Evolutionary conservation across 106 monocot species (phyloP), one percentile per base, ranked within the genome.

Genomic region (Dendrobium chrysotoxum): DNA sequence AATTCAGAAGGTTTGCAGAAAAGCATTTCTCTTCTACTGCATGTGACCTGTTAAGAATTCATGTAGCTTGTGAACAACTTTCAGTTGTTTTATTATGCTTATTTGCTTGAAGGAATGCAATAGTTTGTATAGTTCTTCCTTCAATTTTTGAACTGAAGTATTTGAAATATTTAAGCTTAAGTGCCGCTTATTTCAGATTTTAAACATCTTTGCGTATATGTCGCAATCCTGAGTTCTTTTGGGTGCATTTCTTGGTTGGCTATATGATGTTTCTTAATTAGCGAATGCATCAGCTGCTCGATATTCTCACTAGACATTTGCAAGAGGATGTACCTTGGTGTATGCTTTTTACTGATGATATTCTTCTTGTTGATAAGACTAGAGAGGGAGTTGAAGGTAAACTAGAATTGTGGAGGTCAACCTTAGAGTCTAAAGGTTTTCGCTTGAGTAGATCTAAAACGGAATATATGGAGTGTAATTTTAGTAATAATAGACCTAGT

Each of bases 1-100:
- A 25, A 96, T 96, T 82, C 93, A 96, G 78, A 96, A 96, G 96
- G 96, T 96, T 45, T 40, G 47, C 66, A 25, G 4, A 26, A 67
- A n/a, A 26, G 26, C 28, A 28, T 28, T 57, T 67, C 7, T 6
- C 23, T 67, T 67, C 28, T 67, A 25, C 28, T 26, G 66, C 66
- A 67, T 67, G 66, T 67, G 57, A 67, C 66, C 66, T 65, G 7
- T 26, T 67, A 28, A 67, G 9, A 67, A 67, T 28, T 67, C 9
- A 11, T 67, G 5, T 55, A 55, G 16, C 28, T 67, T 67, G 12
- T 26, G 66, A 9, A 28, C 25, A 67, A 28, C 28, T 26, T 10
- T 8, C 28, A 67, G 10, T 55, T 55, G 13, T 55, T 54, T 54
- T 54, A 20, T 55, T 55, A 20, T 20, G 55, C 55, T 55, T 12